Conservation (phyloP, 805 yeast species). For the Blastobotrys parvus region DNA sequence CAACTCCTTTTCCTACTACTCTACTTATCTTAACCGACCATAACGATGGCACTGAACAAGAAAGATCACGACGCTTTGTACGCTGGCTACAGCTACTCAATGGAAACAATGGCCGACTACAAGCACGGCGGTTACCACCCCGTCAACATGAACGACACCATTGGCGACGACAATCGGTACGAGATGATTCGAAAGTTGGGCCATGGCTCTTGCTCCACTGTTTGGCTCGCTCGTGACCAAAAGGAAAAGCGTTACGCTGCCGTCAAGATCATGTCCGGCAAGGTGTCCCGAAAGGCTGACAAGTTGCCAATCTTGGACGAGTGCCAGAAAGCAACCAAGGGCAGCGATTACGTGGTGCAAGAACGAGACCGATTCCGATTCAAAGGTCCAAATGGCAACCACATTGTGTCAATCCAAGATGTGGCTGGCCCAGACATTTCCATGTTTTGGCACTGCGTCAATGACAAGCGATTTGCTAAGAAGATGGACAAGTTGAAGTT, state of each 20-base stretch:
- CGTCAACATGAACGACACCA: constrained; percentile 1
- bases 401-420: constrained; percentile 2
- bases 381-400: constrained; percentile 6
- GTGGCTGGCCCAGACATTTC: constrained; percentile 5
- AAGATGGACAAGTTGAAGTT: constrained; percentile 3
- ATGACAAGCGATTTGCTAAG: constrained; percentile 3
- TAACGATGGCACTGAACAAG: constrained; percentile 7
- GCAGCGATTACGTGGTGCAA: not conserved
- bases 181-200: constrained; percentile 51
- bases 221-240: constrained; percentile 2
- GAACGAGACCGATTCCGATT: constrained; percentile 2
- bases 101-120: constrained; percentile 5
- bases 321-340: not conserved
- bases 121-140: constrained; percentile 5
- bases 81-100: not conserved
- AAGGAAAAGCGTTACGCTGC: constrained; percentile 1
- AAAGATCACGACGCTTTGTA: constrained; percentile 5
- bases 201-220: constrained; percentile 92
- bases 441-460: constrained; percentile 3
- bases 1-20: not conserved
- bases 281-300: constrained; percentile 4
- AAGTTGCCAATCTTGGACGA: constrained; percentile 4
- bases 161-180: constrained; percentile 2
- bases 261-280: constrained; percentile 5
- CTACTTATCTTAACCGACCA: not conserved